phyloP scores from a whole-genome alignment of 768 basidiomycete species.

The Hemileccinum rubropunctum region DNA sequence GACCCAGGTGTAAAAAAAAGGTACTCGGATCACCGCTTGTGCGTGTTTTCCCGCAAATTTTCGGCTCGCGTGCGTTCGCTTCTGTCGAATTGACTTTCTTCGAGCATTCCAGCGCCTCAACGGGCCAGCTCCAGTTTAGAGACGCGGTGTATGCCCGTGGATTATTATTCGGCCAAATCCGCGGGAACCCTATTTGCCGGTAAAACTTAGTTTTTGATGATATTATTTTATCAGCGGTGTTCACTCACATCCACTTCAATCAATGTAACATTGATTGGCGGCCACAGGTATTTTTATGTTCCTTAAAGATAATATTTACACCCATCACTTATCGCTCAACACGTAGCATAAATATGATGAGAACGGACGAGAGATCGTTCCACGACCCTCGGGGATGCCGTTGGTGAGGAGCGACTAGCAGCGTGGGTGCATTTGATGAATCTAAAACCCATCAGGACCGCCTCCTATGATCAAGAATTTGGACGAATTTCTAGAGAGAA shows the following conservation, averaged over 20 bases:
- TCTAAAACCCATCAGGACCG: neutral
- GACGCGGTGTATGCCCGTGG: conserved; percentile 7
- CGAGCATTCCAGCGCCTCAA: neutral
- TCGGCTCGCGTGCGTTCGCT: neutral
- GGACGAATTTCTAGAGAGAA: neutral
- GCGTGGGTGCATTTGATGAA: conserved; percentile 10
- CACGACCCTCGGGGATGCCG: conserved; percentile 16
- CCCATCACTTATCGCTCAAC: neutral
- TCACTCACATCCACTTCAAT: conserved; percentile 1
- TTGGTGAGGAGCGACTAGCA: conserved; percentile 9
- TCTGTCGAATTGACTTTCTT: neutral
- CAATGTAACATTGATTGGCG: conserved; percentile 9
- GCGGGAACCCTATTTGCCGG: conserved; percentile 19
- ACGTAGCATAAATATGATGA: conserved; percentile 2
- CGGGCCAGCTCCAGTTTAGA: conserved; percentile 3
- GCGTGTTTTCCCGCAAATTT: conserved; percentile 6
- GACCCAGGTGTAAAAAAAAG: conserved; percentile 1
- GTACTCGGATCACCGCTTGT: conserved; percentile 7
- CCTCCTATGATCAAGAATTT: neutral
- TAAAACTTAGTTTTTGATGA: conserved; percentile 5
- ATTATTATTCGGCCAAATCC: conserved; percentile 13
- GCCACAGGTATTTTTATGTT: conserved; percentile 5
- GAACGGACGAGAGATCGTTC: conserved; percentile 6
- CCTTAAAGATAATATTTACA: neutral
- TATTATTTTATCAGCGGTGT: conserved; percentile 1